A percentile compares a stretch with the other conserved stretches of the same genome.
Conservation (phyloP, 768 basidiomycete genomes). For the Lepiota venenata region DNA sequence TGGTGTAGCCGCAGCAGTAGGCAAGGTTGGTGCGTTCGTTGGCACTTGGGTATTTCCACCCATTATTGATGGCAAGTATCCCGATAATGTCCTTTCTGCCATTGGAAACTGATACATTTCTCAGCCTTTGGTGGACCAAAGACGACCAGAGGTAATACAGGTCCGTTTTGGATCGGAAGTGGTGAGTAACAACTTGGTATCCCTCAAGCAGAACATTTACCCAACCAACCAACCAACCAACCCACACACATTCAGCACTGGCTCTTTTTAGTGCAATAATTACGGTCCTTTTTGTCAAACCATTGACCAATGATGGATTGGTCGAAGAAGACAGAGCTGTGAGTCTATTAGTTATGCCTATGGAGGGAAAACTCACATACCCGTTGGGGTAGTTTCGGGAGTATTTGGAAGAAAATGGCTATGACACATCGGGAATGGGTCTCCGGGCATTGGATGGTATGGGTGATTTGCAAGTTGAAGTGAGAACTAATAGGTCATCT, state of each 20-base stretch:
- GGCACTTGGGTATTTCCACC: constrained; percentile 74
- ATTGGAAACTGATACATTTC: background rate
- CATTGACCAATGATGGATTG: constrained; percentile 81
- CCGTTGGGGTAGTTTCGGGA: constrained; percentile 12
- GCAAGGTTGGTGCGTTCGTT: constrained; percentile 79
- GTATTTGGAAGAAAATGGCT: constrained; percentile 16
- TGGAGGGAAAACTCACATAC: too few species aligned
- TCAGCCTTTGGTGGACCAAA: constrained; percentile 57
- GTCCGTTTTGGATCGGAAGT: constrained; percentile 85
- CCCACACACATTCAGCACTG: constrained; percentile 51
- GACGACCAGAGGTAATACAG: constrained; percentile 62
- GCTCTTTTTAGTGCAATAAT: constrained; percentile 75
- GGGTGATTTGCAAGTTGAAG: too few species aligned
- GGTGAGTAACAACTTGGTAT: constrained; percentile 30
- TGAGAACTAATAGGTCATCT: too few species aligned
- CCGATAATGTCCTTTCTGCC: background rate
- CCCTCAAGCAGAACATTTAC: too few species aligned
- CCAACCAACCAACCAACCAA: too few species aligned
- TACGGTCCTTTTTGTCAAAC: constrained; percentile 68
- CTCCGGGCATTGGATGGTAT: background rate
- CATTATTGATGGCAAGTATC: constrained; percentile 50
- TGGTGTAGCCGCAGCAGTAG: constrained; percentile 79
- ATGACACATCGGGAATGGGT: constrained; percentile 18
- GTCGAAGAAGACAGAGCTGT: constrained; percentile 66
- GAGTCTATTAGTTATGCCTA: constrained; percentile 17